Evolutionary conservation across 2,329 filamentous ascomycete species (phyloP), one percentile per base, ranked within the genome.

Genomic region (Tolypocladium ovalisporum): DNA sequence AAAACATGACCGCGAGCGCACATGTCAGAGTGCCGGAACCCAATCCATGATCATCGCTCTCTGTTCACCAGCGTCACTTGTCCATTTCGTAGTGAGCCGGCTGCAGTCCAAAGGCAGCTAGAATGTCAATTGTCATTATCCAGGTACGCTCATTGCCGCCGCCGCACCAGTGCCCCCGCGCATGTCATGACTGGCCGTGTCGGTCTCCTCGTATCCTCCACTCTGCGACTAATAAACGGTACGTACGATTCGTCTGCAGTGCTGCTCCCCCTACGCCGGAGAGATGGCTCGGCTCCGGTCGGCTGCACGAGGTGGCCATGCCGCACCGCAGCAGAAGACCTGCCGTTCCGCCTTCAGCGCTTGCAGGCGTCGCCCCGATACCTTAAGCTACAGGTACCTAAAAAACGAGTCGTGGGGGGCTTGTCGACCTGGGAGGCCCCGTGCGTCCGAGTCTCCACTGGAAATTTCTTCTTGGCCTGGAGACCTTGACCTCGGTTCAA

Each of bases 281-380:
- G 27, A 19, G 5, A 32, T 37, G 34, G 15, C 57, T 60, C 59
- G 59, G 59, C 57, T 57, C 55, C 55, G 57, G 55, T 60, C 59
- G 59, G 59, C 55, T 54, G 39, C 42, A 32, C 27, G 15, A 34
- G 40, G 47, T 9, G 22, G 29, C 15, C 22, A 39, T 9, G 44
- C 15, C 15, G n/a, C 42, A 40, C 8, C 44, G 9, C 17, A 32
- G 17, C 17, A 36, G 19, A 24, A n/a, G 5, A 22, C 32, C 32
- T 15, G 15, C 44, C 13, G 42, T 29, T 47, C 42, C 42, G 24
- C 24, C 22, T 12, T 4, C 40, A 44, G 40, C 22, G 42, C 42
- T 15, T 27, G 22, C 1, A 17, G 12, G 42, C 42, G 42, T 29
- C 44, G n/a, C n/a, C n/a, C n/a, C n/a, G n/a, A n/a, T n/a, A n/a